Percentiles rank a stretch among this genome's conserved stretches.
These are phyloP conservation scores for Serpula lacrymans DNA, from an alignment of 768 basidiomycete genomes.

Conservation along the genomic window DNA sequence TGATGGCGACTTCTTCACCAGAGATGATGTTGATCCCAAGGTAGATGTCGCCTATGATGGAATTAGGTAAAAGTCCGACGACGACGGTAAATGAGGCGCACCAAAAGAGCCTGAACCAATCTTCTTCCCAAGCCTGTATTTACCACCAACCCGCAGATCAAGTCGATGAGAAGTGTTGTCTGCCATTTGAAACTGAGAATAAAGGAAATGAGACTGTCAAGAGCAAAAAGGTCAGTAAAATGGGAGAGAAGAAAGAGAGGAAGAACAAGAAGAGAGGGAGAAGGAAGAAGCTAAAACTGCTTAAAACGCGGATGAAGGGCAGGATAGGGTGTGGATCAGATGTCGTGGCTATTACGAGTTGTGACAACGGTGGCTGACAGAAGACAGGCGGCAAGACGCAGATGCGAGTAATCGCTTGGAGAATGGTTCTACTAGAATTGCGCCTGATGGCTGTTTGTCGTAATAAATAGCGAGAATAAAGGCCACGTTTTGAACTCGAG, in stretches of 20 bases:
- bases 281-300: too few relatives aligned
- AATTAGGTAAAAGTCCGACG: conserved; percentile 8
- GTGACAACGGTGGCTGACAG: conserved; percentile 37
- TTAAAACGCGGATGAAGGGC: conserved; percentile 14
- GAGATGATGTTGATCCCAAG: conserved; percentile 99
- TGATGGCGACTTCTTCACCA: conserved; percentile 99
- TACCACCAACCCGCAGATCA: conserved; percentile 87
- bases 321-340: conserved; percentile 27
- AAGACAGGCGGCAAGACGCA: conserved; percentile 5
- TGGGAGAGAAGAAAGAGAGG: conserved; percentile 9
- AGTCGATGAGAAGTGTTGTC: conserved; percentile 69
- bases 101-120: conserved; percentile 98
- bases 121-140: conserved; percentile 99
- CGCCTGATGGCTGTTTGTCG: conserved; percentile 5
- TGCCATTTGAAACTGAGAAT: conserved; percentile 50
- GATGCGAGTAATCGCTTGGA: conserved; percentile 1
- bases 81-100: conserved; percentile 37
- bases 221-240: conserved; percentile 8
- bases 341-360: conserved; percentile 24
- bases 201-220: conserved; percentile 9
- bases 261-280: conserved; percentile 12
- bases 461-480: neutral
- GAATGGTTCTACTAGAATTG: neutral
- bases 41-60: conserved; percentile 85
- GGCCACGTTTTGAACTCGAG: conserved; percentile 4